These are phyloP conservation scores for Phytophthora syringae DNA, from an alignment of 352 stramenopile genomes.

Conservation along the genomic window DNA sequence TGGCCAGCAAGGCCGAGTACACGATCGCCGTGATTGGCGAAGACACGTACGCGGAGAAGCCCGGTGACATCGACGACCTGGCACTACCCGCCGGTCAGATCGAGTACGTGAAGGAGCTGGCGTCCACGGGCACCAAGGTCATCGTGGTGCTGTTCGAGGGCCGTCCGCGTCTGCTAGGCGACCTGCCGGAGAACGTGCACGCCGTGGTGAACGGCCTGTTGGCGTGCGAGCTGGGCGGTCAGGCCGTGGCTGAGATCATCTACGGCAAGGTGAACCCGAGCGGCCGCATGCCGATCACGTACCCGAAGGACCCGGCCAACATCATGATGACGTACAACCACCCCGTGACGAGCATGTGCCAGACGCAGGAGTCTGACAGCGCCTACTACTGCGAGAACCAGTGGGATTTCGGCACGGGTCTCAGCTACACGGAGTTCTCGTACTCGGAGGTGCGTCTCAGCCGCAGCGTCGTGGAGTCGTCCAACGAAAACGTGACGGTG, in stretches of 20 bases:
- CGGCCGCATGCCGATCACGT: too few species aligned
- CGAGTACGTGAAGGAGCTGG: too few species aligned
- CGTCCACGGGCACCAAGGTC: too few species aligned
- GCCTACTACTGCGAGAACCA: not conserved
- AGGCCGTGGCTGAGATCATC: too few species aligned
- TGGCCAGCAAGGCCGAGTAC: slow-evolving; percentile 42
- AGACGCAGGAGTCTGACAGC: not conserved
- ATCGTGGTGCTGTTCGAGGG: slow-evolving; percentile 74
- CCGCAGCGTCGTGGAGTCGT: not conserved
- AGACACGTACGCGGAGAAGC: too few species aligned
- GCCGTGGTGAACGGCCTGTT: slow-evolving; percentile 74
- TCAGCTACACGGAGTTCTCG: not conserved
- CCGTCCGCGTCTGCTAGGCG: slow-evolving; percentile 62
- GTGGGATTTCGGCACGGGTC: not conserved
- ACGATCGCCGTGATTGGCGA: too few species aligned
- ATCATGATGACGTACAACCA: slow-evolving; percentile 73
- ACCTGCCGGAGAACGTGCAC: slow-evolving; percentile 47
- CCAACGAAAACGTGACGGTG: not conserved
- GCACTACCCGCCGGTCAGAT: too few species aligned
- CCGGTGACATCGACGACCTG: too few species aligned
- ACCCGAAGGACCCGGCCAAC: too few species aligned
- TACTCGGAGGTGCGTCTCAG: slow-evolving; percentile 20
- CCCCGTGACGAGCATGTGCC: slow-evolving; percentile 40
- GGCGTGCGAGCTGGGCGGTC: slow-evolving; percentile 66
- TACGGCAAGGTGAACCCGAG: too few species aligned